phyloP scores from a whole-genome alignment of 768 basidiomycete genomes.

The Imleria badia region DNA sequence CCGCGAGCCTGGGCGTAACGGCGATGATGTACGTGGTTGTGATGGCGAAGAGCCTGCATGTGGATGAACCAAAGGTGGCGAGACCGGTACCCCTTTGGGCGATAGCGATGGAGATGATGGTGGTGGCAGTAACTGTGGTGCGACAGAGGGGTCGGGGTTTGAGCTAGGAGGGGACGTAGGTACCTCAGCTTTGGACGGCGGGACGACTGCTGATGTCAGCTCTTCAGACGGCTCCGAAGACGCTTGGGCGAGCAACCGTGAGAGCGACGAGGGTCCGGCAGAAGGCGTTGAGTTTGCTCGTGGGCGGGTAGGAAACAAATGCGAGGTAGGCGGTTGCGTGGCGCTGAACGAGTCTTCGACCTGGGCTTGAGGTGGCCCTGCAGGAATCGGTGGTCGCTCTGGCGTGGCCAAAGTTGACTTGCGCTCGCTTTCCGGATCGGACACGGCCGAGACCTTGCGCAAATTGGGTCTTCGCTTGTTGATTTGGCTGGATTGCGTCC shows the following conservation, averaged over 20 bases:
- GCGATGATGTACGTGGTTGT: slow-evolving; percentile 43
- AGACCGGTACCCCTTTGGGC: not conserved
- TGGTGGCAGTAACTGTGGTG: slow-evolving; percentile 38
- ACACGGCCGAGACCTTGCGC: slow-evolving; percentile 45
- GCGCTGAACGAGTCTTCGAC: slow-evolving; percentile 71
- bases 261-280: slow-evolving; percentile 76
- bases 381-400: slow-evolving; percentile 35
- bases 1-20: slow-evolving; percentile 70
- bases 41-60: slow-evolving; percentile 37
- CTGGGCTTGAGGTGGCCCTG: slow-evolving; percentile 66
- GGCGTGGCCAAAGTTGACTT: slow-evolving; percentile 12
- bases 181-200: slow-evolving; percentile 29
- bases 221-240: slow-evolving; percentile 39
- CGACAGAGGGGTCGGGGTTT: slow-evolving; percentile 9
- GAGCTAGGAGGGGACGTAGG: slow-evolving; percentile 28
- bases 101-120: slow-evolving; percentile 18
- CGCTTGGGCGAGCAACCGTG: slow-evolving; percentile 77
- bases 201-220: slow-evolving; percentile 22
- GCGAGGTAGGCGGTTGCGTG: slow-evolving; percentile 65
- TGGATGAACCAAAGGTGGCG: slow-evolving; percentile 13
- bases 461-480: slow-evolving; percentile 58
- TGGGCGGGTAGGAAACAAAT: slow-evolving; percentile 60
- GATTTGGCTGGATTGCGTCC: slow-evolving; percentile 71
- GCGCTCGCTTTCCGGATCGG: slow-evolving; percentile 42
- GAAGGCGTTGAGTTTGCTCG: slow-evolving; percentile 67